Evolutionary conservation across 116 monocot genomes (phyloP).

Genomic region (Thalassia testudinum): DNA sequence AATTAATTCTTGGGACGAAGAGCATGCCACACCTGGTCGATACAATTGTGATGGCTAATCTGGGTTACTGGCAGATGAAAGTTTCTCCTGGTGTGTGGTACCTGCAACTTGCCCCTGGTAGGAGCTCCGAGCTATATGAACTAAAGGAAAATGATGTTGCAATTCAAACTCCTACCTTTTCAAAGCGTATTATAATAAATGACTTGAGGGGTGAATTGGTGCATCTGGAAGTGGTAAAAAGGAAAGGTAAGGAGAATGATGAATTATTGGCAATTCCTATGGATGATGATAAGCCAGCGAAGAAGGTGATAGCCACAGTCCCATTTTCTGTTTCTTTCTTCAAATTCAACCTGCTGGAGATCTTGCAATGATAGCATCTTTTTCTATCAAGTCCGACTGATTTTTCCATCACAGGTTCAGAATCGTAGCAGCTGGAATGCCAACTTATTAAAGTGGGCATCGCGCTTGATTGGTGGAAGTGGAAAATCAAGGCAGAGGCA

Average conservation of each 20-base stretch:
- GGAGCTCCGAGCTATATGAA: slow-evolving; percentile 77
- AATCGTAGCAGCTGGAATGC: slow-evolving; percentile 56
- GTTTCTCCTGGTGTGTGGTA: slow-evolving; percentile 87
- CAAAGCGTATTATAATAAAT: slow-evolving; percentile 58
- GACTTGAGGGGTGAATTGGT: slow-evolving; percentile 86
- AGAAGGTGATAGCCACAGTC: slow-evolving; percentile 23
- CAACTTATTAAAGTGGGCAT: slow-evolving; percentile 91
- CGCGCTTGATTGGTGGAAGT: slow-evolving; percentile 63
- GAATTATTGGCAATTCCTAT: slow-evolving; percentile 51
- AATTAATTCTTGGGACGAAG: slow-evolving; percentile 81
- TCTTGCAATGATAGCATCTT: background rate
- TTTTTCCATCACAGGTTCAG: slow-evolving; percentile 23
- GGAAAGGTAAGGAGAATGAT: slow-evolving; percentile 65
- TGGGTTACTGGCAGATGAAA: slow-evolving; percentile 99
- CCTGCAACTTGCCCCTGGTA: slow-evolving; percentile 86
- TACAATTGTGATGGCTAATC: slow-evolving; percentile 96
- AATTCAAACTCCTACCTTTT: slow-evolving; percentile 13
- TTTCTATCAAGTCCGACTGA: too few species aligned
- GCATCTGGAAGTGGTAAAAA: slow-evolving; percentile 61
- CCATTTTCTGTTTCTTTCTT: slow-evolving; percentile 1
- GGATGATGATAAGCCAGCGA: slow-evolving; percentile 18
- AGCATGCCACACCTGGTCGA: slow-evolving; percentile 70
- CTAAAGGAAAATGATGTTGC: slow-evolving; percentile 35
- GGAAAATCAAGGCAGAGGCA: slow-evolving; percentile 35
- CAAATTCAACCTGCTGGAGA: background rate